These are phyloP conservation scores for Mollisia scopiformis DNA, from an alignment of 2,329 filamentous ascomycete genomes.

Conservation along the genomic window DNA sequence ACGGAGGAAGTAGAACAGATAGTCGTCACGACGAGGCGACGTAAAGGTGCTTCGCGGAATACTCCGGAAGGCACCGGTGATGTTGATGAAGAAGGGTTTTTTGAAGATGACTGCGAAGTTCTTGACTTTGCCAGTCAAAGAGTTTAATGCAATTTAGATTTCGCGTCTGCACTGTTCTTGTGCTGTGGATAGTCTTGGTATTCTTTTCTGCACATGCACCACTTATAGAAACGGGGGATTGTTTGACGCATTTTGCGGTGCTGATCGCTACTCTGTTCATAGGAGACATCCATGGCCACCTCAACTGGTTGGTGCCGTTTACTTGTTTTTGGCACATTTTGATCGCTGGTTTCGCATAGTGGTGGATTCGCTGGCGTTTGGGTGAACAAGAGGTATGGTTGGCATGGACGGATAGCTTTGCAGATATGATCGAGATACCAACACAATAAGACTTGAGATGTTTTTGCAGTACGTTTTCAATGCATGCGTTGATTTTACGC, in stretches of 20 bases:
- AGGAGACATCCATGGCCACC: conserved; percentile 15
- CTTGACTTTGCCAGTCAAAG: conserved; percentile 81
- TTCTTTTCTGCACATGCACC: conserved; percentile 5
- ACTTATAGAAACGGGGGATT: conserved; percentile 17
- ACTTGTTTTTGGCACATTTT: conserved; percentile 6
- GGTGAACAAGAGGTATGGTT: conserved; percentile 5
- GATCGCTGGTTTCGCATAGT: conserved; percentile 8
- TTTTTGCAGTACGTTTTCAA: neutral
- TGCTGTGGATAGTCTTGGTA: neutral
- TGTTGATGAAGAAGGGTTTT: conserved; percentile 77
- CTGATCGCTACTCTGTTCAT: conserved; percentile 17
- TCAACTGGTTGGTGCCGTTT: conserved; percentile 21
- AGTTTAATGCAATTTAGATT: conserved; percentile 44
- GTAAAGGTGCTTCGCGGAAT: conserved; percentile 57
- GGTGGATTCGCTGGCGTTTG: conserved; percentile 17
- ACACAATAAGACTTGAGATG: conserved; percentile 20
- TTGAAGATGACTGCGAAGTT: conserved; percentile 91
- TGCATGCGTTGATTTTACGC: neutral
- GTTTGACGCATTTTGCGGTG: conserved; percentile 17
- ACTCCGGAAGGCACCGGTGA: conserved; percentile 42
- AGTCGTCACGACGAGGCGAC: conserved; percentile 78
- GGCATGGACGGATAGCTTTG: conserved; percentile 9
- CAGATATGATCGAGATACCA: conserved; percentile 22
- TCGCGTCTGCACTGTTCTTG: neutral
- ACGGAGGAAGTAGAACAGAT: conserved; percentile 69